Evolutionary conservation across 306 rosid species (phyloP).

Genomic region (Acacia confusa): DNA sequence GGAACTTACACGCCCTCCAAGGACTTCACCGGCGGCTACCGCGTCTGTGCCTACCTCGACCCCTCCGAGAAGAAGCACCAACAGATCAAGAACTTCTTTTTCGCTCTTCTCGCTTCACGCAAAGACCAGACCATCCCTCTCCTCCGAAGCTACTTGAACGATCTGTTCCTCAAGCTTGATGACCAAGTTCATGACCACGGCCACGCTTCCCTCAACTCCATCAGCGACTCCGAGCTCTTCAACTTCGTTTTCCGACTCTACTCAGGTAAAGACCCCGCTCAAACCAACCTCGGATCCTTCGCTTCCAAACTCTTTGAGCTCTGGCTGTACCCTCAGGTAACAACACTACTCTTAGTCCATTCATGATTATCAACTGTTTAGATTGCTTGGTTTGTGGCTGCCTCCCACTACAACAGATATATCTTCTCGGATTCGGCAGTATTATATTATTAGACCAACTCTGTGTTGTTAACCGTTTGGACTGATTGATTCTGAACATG

Average conservation of each 20-base stretch:
- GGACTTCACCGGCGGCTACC: constrained; percentile 62
- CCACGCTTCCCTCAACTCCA: constrained; percentile 43
- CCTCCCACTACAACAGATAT: too few relatives aligned
- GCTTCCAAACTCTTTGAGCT: background rate
- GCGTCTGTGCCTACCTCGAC: constrained; percentile 64
- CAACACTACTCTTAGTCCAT: background rate
- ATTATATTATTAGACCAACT: too few relatives aligned
- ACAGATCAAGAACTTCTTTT: constrained; percentile 46
- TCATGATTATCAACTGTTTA: too few relatives aligned
- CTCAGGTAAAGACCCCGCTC: constrained; percentile 37
- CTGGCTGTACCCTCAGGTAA: background rate
- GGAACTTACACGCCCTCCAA: constrained; percentile 86
- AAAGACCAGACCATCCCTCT: constrained; percentile 47
- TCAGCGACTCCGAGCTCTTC: constrained; percentile 39
- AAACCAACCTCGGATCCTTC: background rate
- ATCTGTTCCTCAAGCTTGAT: constrained; percentile 49
- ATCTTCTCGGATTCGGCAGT: too few relatives aligned
- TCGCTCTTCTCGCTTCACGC: constrained; percentile 42
- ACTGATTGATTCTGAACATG: too few relatives aligned
- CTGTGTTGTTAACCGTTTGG: too few relatives aligned
- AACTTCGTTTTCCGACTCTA: constrained; percentile 51
- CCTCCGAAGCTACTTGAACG: constrained; percentile 34
- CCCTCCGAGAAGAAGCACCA: constrained; percentile 62
- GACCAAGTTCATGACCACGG: constrained; percentile 26
- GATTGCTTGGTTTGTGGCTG: too few relatives aligned